Conservation (phyloP, 2,329 filamentous ascomycete genomes). For the Nannizziopsis arthrosporioides region DNA sequence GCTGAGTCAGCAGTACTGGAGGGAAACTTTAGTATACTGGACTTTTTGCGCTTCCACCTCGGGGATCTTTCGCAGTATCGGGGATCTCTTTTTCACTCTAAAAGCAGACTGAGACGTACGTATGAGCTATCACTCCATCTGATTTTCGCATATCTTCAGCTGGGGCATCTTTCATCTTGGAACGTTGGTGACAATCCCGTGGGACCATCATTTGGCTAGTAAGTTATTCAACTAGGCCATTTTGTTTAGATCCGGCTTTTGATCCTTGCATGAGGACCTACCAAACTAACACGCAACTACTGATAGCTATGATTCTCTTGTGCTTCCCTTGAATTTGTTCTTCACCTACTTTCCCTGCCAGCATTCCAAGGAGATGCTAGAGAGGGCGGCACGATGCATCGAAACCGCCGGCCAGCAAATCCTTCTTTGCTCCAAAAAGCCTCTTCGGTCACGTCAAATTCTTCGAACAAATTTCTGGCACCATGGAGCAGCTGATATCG, state of each 20-base stretch:
- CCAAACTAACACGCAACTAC: not conserved
- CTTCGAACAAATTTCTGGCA: slow-evolving; percentile 30
- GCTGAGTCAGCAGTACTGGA: too few relatives aligned
- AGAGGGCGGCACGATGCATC: slow-evolving; percentile 40
- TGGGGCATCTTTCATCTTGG: too few relatives aligned
- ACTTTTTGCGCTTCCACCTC: too few relatives aligned
- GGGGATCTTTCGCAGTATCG: too few relatives aligned
- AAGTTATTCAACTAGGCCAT: not conserved
- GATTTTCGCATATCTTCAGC: too few relatives aligned
- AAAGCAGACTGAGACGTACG: too few relatives aligned
- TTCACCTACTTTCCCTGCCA: not conserved
- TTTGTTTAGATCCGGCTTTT: not conserved
- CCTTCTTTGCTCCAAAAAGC: slow-evolving; percentile 30
- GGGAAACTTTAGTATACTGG: too few relatives aligned
- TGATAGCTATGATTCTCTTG: slow-evolving; percentile 10
- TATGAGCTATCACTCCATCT: too few relatives aligned
- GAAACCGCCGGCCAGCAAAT: slow-evolving; percentile 40
- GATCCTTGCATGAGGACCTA: not conserved
- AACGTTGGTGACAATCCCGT: too few relatives aligned
- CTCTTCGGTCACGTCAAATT: slow-evolving; percentile 28
- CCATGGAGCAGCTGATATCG: slow-evolving; percentile 21
- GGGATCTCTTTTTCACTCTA: too few relatives aligned
- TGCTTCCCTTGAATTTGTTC: not conserved
- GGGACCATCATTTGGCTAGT: not conserved
- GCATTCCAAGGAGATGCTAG: slow-evolving; percentile 37